Base-by-base conservation (phyloP, 225 moss, liverwort and hornwort genomes). In the Asterella californica region DNA sequence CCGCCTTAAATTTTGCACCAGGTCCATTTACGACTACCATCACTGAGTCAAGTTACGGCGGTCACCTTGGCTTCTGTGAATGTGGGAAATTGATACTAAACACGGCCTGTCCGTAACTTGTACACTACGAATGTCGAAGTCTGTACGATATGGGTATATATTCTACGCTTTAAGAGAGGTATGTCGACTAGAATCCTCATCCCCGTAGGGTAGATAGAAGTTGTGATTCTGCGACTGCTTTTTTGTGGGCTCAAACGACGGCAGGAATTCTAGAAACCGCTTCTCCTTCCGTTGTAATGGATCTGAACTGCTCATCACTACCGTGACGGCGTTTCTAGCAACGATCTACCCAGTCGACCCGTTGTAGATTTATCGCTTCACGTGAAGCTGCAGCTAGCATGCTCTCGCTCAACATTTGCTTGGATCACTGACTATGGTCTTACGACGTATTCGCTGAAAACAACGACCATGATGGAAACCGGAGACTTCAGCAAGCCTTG, bases 371-470 rank as follows among this genome's bases (percentile, higher is more conserved):
- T 42, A 15, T 22, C 38, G 42, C 70, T 70, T 25, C 24, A 21
- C 42, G 70, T 70, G 70, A 42, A 24, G 70, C n/a, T n/a, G n/a
- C 38, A 70, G 42, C 42, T 42, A 70, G 42, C n/a, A n/a, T n/a
- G n/a, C 38, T 45, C 70, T 22, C 42, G 24, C 70, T 70, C 70
- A 42, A 45, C 70, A 70, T 45, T 70, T 70, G 38, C 70, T 70
- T 24, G 2, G 19, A 42, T n/a, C n/a, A n/a, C 37, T 45, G 70
- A 45, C 24, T 21, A 42, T 45, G 38, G 42, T 70, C 45, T 42
- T 70, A 45, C 45, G 66, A 45, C 36, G 27, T 37, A 38, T 25
- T 70, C 61, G 70, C 70, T 45, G 70, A 70, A 22, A 24, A 38
- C 22, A 45, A 22, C 8, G 38, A 70, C 21, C 25, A 70, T 38